phyloP scores from a whole-genome alignment of 2,329 filamentous ascomycete genomes.

The Pyrenochaeta sp. region DNA sequence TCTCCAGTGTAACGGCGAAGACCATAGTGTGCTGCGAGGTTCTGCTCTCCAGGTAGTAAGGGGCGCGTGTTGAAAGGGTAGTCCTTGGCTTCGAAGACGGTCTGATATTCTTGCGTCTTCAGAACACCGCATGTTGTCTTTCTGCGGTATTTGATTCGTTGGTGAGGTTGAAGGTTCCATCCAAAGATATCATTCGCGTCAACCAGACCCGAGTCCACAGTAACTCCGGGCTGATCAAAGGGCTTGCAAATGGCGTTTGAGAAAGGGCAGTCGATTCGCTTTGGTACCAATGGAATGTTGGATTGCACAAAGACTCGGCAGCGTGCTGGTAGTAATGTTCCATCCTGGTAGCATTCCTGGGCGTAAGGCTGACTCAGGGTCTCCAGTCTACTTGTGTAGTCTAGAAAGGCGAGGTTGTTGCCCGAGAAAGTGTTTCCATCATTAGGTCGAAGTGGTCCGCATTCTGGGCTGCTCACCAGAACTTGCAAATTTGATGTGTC shows the following conservation, averaged over 20 bases:
- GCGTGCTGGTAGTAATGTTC: neutral
- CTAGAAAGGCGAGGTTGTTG: slow-evolving; percentile 4
- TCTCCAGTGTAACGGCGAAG: slow-evolving; percentile 1
- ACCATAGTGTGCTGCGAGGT: slow-evolving; percentile 4
- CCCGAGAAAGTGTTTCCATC: slow-evolving; percentile 2
- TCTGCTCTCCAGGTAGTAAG: slow-evolving; percentile 4
- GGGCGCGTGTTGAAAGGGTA: slow-evolving; percentile 9
- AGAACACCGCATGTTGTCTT: slow-evolving; percentile 6
- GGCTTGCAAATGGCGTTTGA: slow-evolving; percentile 10
- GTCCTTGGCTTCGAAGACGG: slow-evolving; percentile 5
- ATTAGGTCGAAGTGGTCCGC: slow-evolving; percentile 9
- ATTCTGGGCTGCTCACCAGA: slow-evolving; percentile 19
- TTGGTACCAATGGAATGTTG: slow-evolving; percentile 1
- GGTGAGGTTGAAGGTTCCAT: slow-evolving; percentile 1
- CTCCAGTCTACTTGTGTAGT: slow-evolving; percentile 8
- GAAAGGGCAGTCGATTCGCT: slow-evolving; percentile 8
- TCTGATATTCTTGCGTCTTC: slow-evolving; percentile 4
- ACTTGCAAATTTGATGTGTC: slow-evolving; percentile 15
- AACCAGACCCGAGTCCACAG: slow-evolving; percentile 10
- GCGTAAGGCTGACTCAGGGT: slow-evolving; percentile 11
- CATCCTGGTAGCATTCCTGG: slow-evolving; percentile 14
- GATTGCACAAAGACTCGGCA: slow-evolving; percentile 4
- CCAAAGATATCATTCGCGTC: slow-evolving; percentile 11
- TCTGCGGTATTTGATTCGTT: slow-evolving; percentile 8
- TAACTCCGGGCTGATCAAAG: slow-evolving; percentile 1